Evolutionary conservation across 352 stramenopile species (phyloP).

Genomic region (Plasmopara halstedii): DNA sequence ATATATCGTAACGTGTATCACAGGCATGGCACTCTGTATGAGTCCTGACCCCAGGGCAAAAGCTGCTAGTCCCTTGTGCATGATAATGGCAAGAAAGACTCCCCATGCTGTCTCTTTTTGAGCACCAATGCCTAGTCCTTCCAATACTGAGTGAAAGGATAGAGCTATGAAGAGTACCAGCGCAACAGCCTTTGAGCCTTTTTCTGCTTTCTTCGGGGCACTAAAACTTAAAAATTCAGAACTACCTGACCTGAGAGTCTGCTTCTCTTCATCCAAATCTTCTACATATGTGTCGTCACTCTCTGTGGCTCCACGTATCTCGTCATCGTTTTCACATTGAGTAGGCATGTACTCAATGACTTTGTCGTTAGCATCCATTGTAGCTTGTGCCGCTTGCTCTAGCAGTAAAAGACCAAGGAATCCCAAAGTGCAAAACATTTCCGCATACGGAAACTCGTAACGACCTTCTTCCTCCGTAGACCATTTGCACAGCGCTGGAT

Average conservation of each 20-base stretch:
- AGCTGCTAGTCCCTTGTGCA: constrained; percentile 71
- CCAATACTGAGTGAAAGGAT: constrained; percentile 76
- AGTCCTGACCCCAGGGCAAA: constrained; percentile 66
- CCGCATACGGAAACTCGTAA: constrained; percentile 68
- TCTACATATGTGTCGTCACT: constrained; percentile 42
- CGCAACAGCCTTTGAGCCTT: constrained; percentile 44
- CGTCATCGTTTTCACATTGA: constrained; percentile 28
- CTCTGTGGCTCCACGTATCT: constrained; percentile 29
- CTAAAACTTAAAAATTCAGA: constrained; percentile 29
- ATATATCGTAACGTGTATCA: constrained; percentile 45
- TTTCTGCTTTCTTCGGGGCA: constrained; percentile 1
- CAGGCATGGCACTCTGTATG: constrained; percentile 48
- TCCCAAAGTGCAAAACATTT: constrained; percentile 71
- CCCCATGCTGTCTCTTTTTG: constrained; percentile 64
- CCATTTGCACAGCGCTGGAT: constrained; percentile 52
- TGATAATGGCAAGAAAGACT: constrained; percentile 67
- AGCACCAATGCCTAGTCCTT: constrained; percentile 67
- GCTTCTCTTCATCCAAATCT: constrained; percentile 31
- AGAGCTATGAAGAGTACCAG: constrained; percentile 70
- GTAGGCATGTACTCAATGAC: constrained; percentile 11
- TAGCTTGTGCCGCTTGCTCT: constrained; percentile 53
- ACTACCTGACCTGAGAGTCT: constrained; percentile 4
- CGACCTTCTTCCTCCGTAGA: constrained; percentile 52
- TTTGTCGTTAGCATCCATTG: constrained; percentile 14
- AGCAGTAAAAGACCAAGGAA: constrained; percentile 62